phyloP scores from a whole-genome alignment of 768 basidiomycete genomes.

The Russula emetica region DNA sequence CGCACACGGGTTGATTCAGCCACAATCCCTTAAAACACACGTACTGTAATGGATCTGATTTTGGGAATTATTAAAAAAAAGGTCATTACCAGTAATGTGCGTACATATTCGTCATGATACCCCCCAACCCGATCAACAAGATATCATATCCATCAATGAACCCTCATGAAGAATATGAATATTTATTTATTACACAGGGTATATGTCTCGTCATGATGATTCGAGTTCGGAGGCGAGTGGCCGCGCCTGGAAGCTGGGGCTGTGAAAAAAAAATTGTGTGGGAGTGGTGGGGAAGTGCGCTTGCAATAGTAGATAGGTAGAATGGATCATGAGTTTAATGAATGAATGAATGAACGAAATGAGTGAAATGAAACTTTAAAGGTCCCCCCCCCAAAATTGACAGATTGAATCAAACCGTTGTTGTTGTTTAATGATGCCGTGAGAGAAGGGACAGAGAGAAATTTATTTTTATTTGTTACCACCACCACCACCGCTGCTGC shows the following conservation, averaged over 20 bases:
- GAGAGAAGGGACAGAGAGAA: not conserved
- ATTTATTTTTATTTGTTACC: not conserved
- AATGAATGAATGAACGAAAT: not conserved
- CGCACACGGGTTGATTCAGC: not conserved
- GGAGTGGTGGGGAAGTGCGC: not conserved
- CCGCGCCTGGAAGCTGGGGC: not conserved
- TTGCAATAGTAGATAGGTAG: not conserved
- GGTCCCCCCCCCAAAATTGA: not conserved
- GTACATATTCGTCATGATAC: not conserved
- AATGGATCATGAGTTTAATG: not conserved
- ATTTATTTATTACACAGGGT: not conserved
- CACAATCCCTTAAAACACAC: not conserved
- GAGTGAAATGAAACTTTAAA: not conserved
- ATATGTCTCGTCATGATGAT: not conserved
- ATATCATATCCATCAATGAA: not conserved
- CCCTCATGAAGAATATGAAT: not conserved
- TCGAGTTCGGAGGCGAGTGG: not conserved
- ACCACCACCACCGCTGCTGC: too few relatives aligned
- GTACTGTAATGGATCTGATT: not conserved
- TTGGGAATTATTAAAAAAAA: slow-evolving; percentile 8
- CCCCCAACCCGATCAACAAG: not conserved
- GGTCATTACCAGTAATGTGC: not conserved
- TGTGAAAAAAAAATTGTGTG: not conserved
- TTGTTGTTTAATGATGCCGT: not conserved
- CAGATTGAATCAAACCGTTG: not conserved